Conservation (phyloP, 176 grass and related monocot species). For the Dactylis glomerata region DNA sequence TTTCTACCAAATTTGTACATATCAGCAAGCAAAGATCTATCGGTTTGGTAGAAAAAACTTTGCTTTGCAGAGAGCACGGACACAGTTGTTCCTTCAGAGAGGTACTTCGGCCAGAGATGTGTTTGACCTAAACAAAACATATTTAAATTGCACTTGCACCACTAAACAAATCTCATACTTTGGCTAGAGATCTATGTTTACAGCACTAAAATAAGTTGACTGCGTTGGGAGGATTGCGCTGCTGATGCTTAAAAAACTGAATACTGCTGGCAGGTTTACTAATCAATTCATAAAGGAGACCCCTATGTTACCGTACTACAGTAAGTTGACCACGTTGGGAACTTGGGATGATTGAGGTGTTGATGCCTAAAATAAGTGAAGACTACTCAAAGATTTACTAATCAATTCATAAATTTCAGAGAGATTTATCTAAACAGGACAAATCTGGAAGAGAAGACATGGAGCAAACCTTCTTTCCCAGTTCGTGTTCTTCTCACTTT, state of each 20-base stretch:
- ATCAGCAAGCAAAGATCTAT: slow-evolving; percentile 30
- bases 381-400: no score
- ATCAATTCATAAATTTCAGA: neutral
- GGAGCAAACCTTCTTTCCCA: neutral
- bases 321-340: no score
- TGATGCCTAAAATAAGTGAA: neutral
- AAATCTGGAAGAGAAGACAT: neutral
- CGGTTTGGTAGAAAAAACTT: slow-evolving; percentile 48
- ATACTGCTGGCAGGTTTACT: no score
- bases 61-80: slow-evolving; percentile 73
- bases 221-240: neutral
- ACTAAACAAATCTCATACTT: no score
- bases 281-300: no score
- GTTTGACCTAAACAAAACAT: neutral
- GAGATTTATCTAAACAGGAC: neutral
- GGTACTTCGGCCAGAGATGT: neutral
- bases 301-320: no score
- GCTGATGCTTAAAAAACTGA: neutral
- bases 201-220: neutral
- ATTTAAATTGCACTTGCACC: neutral
- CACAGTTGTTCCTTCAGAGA: slow-evolving; percentile 52
- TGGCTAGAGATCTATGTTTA: neutral
- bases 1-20: slow-evolving; percentile 37
- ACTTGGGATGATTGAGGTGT: neutral
- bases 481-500: neutral